Evolutionary conservation across 2,329 filamentous ascomycete genomes (phyloP).

Genomic region (Verticillium nonalfalfae): DNA sequence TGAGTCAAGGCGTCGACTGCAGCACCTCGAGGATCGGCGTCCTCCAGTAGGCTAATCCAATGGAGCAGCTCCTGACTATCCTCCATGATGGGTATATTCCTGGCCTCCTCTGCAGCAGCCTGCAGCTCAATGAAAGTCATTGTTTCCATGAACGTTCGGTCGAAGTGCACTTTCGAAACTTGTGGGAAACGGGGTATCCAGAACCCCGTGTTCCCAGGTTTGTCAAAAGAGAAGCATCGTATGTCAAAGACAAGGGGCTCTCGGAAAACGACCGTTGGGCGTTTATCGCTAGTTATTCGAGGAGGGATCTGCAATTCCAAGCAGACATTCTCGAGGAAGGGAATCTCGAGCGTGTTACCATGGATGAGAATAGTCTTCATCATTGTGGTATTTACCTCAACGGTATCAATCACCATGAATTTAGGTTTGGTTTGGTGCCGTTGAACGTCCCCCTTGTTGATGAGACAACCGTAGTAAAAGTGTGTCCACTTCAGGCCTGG

Average conservation of each 20-base stretch:
- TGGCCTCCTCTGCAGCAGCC: slow-evolving; percentile 53
- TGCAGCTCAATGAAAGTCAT: slow-evolving; percentile 67
- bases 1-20: slow-evolving; percentile 39
- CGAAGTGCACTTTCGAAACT: slow-evolving; percentile 70
- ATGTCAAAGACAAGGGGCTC: slow-evolving; percentile 74
- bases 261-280: slow-evolving; percentile 53
- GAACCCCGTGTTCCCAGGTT: slow-evolving; percentile 60
- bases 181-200: slow-evolving; percentile 72
- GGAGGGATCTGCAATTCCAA: slow-evolving; percentile 41
- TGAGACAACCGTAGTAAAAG: slow-evolving; percentile 72
- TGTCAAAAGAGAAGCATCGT: slow-evolving; percentile 74
- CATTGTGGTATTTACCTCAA: slow-evolving; percentile 47
- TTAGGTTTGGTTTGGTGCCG: slow-evolving; percentile 44
- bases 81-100: slow-evolving; percentile 38
- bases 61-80: slow-evolving; percentile 53
- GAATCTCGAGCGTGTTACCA: slow-evolving; percentile 36
- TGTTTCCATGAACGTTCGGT: slow-evolving; percentile 63
- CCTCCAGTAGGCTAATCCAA: slow-evolving; percentile 57
- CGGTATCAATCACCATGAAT: slow-evolving; percentile 61
- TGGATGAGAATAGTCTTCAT: slow-evolving; percentile 43
- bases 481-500: slow-evolving; percentile 65
- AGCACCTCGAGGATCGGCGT: slow-evolving; percentile 39
- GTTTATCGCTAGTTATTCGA: slow-evolving; percentile 31
- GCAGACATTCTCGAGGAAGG: slow-evolving; percentile 25
- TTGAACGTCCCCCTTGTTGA: slow-evolving; percentile 56